phyloP scores from a whole-genome alignment of 2,329 filamentous ascomycete genomes.

The Ophiocordyceps camponoti-saundersi region DNA sequence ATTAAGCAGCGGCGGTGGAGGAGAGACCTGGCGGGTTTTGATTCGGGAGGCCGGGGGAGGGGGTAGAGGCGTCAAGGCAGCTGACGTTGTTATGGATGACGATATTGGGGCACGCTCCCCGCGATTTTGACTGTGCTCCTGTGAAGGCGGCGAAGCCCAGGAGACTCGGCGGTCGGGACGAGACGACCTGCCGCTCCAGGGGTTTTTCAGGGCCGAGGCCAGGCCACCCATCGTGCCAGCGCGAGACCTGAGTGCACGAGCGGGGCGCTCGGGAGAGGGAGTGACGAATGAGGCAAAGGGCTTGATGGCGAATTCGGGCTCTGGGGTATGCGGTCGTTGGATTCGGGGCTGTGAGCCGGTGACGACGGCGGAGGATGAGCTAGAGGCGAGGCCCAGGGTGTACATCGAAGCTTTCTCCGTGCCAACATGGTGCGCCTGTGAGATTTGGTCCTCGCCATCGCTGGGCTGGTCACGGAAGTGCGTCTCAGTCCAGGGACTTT shows the following conservation, averaged over 20 bases:
- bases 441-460: background rate
- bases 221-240: slow-evolving; percentile 9
- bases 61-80: background rate
- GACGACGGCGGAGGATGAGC: background rate
- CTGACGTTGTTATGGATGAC: background rate
- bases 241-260: background rate
- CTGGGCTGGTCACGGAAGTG: background rate
- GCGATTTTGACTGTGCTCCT: background rate
- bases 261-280: slow-evolving; percentile 23
- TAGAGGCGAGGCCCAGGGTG: background rate
- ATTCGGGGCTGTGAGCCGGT: background rate
- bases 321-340: slow-evolving; percentile 20
- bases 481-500: slow-evolving; percentile 4
- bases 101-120: background rate
- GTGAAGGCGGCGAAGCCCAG: background rate
- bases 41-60: too few species aligned
- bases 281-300: slow-evolving; percentile 36
- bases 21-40: background rate
- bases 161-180: background rate
- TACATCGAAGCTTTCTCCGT: background rate
- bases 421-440: background rate
- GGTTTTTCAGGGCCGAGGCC: slow-evolving; percentile 17
- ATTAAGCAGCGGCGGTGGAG: background rate
- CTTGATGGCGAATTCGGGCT: slow-evolving; percentile 30
- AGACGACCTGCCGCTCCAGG: slow-evolving; percentile 9